Evolutionary conservation across 2,329 filamentous ascomycete species (phyloP).

Genomic region (Chlorencoelia australis): DNA sequence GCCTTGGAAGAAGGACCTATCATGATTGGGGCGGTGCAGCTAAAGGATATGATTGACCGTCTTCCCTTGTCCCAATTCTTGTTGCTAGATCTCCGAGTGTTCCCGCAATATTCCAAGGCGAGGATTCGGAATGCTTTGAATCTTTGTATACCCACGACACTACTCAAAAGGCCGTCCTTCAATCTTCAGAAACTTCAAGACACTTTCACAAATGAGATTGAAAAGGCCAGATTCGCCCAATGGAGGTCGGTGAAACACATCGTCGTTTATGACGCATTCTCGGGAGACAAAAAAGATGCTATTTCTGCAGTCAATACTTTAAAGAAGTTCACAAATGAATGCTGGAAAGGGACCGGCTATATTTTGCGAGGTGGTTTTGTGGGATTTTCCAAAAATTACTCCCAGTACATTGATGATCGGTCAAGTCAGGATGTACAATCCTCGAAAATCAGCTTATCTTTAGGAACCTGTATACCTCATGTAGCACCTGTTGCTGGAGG

Average conservation of each 20-base stretch:
- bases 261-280: slow-evolving; percentile 77
- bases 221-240: slow-evolving; percentile 61
- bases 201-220: slow-evolving; percentile 65
- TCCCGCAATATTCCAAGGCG: slow-evolving; percentile 67
- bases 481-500: slow-evolving; percentile 79
- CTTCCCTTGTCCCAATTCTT: slow-evolving; percentile 36
- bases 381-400: slow-evolving; percentile 58
- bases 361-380: slow-evolving; percentile 77
- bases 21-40: slow-evolving; percentile 43
- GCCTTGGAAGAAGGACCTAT: slow-evolving; percentile 37
- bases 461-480: slow-evolving; percentile 36
- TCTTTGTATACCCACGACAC: slow-evolving; percentile 86
- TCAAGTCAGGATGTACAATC: slow-evolving; percentile 28
- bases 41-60: slow-evolving; percentile 45
- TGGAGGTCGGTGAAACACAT: slow-evolving; percentile 71
- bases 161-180: slow-evolving; percentile 84
- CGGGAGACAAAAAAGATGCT: slow-evolving; percentile 71
- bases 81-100: slow-evolving; percentile 77
- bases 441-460: slow-evolving; percentile 39
- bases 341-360: slow-evolving; percentile 62
- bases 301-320: slow-evolving; percentile 73
- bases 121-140: slow-evolving; percentile 77
- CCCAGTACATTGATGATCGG: slow-evolving; percentile 49
- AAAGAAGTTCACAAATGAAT: slow-evolving; percentile 84
- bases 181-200: slow-evolving; percentile 79